Percentiles rank a stretch among this genome's conserved stretches.
Conservation (phyloP, 2,329 filamentous ascomycete genomes). For the Monilinia aucupariae region DNA sequence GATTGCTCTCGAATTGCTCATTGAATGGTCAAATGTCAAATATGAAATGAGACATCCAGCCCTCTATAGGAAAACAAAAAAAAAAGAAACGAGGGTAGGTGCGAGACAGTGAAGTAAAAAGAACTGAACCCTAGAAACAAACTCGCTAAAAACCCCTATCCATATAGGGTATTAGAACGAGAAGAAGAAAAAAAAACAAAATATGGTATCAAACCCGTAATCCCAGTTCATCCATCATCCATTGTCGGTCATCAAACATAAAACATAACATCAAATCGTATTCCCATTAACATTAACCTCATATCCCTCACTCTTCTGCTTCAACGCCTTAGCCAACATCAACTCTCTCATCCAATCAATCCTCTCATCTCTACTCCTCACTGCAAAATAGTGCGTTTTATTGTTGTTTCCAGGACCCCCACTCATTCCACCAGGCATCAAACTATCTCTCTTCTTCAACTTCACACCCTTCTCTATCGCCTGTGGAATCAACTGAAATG, state of each 20-base stretch:
- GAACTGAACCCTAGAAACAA: background rate
- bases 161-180: background rate
- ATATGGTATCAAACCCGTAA: constrained; percentile 10
- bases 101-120: background rate
- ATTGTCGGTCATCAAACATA: background rate
- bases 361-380: constrained; percentile 77
- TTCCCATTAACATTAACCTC: constrained; percentile 78
- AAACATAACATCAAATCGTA: constrained; percentile 49
- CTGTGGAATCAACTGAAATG: constrained; percentile 75
- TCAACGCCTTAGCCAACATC: constrained; percentile 83
- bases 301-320: constrained; percentile 77
- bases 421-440: constrained; percentile 19
- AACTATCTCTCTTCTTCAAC: constrained; percentile 42
- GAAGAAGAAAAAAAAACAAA: background rate
- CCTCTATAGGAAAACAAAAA: background rate
- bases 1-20: background rate
- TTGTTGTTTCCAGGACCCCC: constrained; percentile 44
- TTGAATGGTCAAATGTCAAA: background rate
- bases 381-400: constrained; percentile 92
- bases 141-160: background rate
- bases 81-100: background rate
- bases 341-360: constrained; percentile 97
- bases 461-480: constrained; percentile 42
- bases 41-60: background rate
- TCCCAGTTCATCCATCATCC: background rate